Evolutionary conservation across 129 eudicot species (phyloP).

Genomic region (Mikania micrantha): DNA sequence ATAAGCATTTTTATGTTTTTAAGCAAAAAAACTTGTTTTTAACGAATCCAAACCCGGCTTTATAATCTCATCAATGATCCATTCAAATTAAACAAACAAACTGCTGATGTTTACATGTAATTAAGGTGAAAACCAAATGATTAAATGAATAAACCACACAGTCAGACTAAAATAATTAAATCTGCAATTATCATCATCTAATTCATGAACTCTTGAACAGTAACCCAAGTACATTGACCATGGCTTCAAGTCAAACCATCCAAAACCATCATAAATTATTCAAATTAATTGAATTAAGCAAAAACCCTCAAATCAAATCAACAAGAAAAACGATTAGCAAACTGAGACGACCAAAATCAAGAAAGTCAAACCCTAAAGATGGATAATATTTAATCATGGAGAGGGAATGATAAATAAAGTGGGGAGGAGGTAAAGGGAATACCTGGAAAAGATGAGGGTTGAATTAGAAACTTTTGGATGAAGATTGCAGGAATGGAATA

Average conservation of each 20-base stretch:
- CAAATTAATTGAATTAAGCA: background rate
- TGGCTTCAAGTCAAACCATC: background rate
- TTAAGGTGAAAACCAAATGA: too few species aligned
- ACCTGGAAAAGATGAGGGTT: slow-evolving; percentile 40
- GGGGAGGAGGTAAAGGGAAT: slow-evolving; percentile 24
- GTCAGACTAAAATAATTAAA: background rate
- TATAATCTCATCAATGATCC: too few species aligned
- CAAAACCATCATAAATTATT: background rate
- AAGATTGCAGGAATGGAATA: slow-evolving; percentile 17
- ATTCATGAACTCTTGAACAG: background rate
- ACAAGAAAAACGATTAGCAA: background rate
- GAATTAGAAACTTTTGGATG: slow-evolving; percentile 13
- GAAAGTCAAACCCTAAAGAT: slow-evolving; percentile 33
- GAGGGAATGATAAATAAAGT: background rate
- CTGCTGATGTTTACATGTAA: background rate
- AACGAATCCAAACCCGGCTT: too few species aligned
- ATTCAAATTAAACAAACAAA: too few species aligned
- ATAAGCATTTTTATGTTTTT: too few species aligned
- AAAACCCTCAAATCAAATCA: background rate
- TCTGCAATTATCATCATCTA: background rate
- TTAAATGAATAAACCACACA: too few species aligned
- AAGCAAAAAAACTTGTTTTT: too few species aligned
- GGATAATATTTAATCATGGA: too few species aligned
- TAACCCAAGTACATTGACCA: background rate
- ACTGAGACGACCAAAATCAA: background rate